These are phyloP conservation scores for Phytophthora boehmeriae DNA, from an alignment of 352 stramenopile species.

Conservation along the genomic window DNA sequence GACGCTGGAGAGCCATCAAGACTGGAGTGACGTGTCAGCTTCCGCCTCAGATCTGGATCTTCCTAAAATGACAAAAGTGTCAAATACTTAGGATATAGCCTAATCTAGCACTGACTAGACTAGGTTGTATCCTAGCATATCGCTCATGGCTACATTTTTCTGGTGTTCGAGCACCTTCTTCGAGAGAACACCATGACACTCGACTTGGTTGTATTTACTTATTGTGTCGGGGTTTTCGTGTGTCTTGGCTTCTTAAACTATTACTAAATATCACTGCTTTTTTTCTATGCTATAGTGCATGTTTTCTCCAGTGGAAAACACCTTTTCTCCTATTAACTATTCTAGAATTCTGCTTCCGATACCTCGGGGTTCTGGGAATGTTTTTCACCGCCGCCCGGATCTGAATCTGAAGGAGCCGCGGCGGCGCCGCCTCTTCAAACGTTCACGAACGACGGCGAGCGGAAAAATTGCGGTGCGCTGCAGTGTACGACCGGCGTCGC, in stretches of 20 bases:
- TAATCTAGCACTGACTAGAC: not conserved
- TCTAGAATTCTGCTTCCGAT: constrained; percentile 27
- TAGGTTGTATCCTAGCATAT: too few species aligned
- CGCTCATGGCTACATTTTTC: too few species aligned
- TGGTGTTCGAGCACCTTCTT: too few species aligned
- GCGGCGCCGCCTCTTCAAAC: constrained; percentile 39
- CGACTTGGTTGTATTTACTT: constrained; percentile 2
- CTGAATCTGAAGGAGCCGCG: constrained; percentile 22
- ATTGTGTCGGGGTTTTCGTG: too few species aligned
- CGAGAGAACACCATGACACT: not conserved
- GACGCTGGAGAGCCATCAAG: constrained; percentile 24
- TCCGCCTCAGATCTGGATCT: not conserved
- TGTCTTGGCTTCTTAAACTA: too few species aligned
- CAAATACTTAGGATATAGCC: not conserved
- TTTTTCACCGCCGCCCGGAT: constrained; percentile 32
- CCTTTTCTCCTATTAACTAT: constrained; percentile 9
- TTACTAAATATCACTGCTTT: constrained; percentile 20
- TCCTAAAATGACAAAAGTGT: constrained; percentile 1
- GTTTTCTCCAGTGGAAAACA: constrained; percentile 4
- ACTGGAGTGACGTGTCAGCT: constrained; percentile 31
- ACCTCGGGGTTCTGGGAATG: constrained; percentile 22
- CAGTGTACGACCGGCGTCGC: constrained; percentile 22
- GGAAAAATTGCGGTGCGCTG: constrained; percentile 28
- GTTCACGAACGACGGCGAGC: constrained; percentile 40
- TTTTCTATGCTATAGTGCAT: not conserved